Conservation (phyloP, 129 eudicot genomes). For the Pulicaria dysenterica region DNA sequence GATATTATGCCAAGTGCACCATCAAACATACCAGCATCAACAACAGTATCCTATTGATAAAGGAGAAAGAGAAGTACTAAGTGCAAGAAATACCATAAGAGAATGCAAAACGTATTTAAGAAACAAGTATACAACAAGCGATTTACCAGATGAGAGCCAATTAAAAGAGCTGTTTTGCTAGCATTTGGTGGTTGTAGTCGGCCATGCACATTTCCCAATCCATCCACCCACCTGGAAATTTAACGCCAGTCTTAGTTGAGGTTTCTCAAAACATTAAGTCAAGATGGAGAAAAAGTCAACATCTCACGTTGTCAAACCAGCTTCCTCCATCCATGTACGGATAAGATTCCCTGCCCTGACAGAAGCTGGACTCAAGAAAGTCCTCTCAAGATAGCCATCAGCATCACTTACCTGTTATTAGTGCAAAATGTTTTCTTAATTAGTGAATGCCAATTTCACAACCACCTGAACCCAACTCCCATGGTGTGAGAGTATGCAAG, state of each 20-base stretch:
- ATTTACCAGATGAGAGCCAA: constrained; percentile 93
- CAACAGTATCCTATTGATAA: constrained; percentile 78
- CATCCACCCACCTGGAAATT: constrained; percentile 88
- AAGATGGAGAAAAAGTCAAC: constrained; percentile 18
- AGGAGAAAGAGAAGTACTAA: not conserved
- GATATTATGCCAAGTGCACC: constrained; percentile 88
- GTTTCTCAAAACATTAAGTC: constrained; percentile 7
- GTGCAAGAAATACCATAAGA: not conserved
- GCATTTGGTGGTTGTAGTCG: constrained; percentile 64
- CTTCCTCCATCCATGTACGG: constrained; percentile 92
- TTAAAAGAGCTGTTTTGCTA: constrained; percentile 63
- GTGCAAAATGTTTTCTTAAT: constrained; percentile 1
- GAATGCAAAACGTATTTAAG: not conserved
- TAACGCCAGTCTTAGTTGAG: constrained; percentile 22
- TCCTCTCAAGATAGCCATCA: constrained; percentile 80
- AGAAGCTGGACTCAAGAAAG: constrained; percentile 92
- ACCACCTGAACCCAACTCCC: too few relatives aligned
- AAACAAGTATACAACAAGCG: constrained; percentile 16
- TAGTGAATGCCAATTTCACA: constrained; percentile 4
- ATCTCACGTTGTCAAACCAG: constrained; percentile 92
- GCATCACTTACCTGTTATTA: constrained; percentile 80
- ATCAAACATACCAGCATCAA: constrained; percentile 96
- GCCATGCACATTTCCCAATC: constrained; percentile 95
- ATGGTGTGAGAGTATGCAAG: too few relatives aligned
- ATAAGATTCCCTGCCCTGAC: constrained; percentile 74